phyloP scores from a whole-genome alignment of 768 basidiomycete genomes.

The Amanita pseudoporphyria region DNA sequence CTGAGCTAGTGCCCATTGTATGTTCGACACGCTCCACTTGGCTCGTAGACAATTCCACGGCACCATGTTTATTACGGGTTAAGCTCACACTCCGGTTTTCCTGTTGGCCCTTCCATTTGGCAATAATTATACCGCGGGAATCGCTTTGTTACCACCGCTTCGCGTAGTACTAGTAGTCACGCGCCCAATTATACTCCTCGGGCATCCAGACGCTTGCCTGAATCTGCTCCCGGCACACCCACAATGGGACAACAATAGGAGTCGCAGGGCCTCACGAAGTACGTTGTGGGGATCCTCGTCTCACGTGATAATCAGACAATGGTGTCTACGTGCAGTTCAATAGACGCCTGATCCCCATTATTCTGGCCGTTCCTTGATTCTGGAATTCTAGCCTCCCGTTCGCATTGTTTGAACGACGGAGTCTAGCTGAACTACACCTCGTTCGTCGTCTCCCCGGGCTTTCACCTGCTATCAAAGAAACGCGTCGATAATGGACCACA shows the following conservation, averaged over 20 bases:
- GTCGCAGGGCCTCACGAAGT: no score
- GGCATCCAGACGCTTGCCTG: no score
- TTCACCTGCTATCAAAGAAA: neutral
- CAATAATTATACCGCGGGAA: neutral
- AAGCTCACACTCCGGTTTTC: no score
- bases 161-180: no score
- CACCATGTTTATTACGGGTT: neutral
- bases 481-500: neutral
- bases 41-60: neutral
- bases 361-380: neutral
- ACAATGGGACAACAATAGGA: no score
- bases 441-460: no score
- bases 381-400: neutral
- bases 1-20: no score
- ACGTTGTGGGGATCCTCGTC: no score
- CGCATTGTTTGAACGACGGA: no score
- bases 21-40: no score
- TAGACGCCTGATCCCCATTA: neutral
- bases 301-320: neutral
- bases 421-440: neutral
- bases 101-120: neutral
- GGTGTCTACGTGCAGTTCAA: neutral
- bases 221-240: no score
- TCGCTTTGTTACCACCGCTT: neutral
- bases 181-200: no score